phyloP scores from a whole-genome alignment of 352 stramenopile genomes.

The Pythium oligandrum region DNA sequence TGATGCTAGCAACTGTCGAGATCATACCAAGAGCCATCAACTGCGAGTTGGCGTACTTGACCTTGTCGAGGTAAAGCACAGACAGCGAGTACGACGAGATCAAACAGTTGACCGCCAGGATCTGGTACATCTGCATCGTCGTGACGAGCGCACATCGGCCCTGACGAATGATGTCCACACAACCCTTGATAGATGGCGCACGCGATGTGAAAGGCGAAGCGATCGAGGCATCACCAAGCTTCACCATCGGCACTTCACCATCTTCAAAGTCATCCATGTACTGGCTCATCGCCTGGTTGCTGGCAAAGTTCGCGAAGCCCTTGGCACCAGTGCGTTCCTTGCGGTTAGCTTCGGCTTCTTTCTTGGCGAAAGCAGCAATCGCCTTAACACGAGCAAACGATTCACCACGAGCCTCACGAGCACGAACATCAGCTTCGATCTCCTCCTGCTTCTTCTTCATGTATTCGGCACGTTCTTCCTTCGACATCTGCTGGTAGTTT shows the following conservation, averaged over 20 bases:
- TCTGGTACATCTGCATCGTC: slow-evolving; percentile 99
- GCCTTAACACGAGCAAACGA: slow-evolving; percentile 86
- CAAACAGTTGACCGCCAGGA: slow-evolving; percentile 98
- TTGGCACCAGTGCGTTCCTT: slow-evolving; percentile 72
- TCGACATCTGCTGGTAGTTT: slow-evolving; percentile 52
- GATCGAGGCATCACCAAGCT: slow-evolving; percentile 98
- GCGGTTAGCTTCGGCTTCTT: slow-evolving; percentile 66
- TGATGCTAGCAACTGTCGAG: slow-evolving; percentile 81
- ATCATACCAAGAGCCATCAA: slow-evolving; percentile 88
- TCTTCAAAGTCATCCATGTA: slow-evolving; percentile 91
- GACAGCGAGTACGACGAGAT: slow-evolving; percentile 98
- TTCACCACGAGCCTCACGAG: slow-evolving; percentile 71
- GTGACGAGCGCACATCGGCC: slow-evolving; percentile 98
- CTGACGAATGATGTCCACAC: slow-evolving; percentile 96
- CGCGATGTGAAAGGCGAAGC: slow-evolving; percentile 98
- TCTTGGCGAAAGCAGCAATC: slow-evolving; percentile 81
- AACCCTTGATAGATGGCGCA: slow-evolving; percentile 88
- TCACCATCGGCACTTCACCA: slow-evolving; percentile 95
- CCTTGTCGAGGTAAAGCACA: slow-evolving; percentile 97
- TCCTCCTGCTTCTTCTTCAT: slow-evolving; percentile 79
- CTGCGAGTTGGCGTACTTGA: slow-evolving; percentile 98
- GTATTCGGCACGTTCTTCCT: slow-evolving; percentile 83
- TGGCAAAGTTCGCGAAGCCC: slow-evolving; percentile 84
- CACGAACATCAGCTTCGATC: slow-evolving; percentile 75
- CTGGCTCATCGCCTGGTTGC: slow-evolving; percentile 81